A percentile compares a stretch with the other conserved stretches of the same genome.
Conservation (phyloP, 106 monocot genomes). For the Gastrodia elata region DNA sequence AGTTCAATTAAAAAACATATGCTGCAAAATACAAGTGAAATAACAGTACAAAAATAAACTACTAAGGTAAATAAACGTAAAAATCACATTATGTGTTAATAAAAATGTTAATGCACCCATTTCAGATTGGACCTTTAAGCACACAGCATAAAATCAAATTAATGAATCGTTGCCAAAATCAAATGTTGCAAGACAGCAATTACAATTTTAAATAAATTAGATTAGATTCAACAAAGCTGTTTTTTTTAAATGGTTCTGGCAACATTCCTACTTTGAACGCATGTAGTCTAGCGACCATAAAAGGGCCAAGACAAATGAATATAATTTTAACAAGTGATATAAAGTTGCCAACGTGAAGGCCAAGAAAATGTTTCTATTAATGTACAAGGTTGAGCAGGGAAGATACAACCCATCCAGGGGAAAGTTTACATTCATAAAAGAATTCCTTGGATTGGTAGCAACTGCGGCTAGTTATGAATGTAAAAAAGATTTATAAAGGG, state of each 20-base stretch:
- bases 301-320: no score
- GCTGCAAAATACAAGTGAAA: neutral
- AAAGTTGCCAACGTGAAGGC: no score
- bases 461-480: no score
- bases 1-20: constrained; percentile 13
- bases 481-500: no score
- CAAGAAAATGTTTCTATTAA: no score
- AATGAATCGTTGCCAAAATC: neutral
- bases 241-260: neutral
- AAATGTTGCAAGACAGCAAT: neutral
- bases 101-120: neutral
- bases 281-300: neutral
- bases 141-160: neutral
- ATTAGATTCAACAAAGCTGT: neutral
- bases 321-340: no score
- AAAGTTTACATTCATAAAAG: no score
- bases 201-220: neutral
- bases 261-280: neutral
- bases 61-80: neutral
- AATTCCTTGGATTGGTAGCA: no score
- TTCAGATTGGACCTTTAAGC: neutral
- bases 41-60: neutral
- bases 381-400: no score
- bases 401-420: no score
- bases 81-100: neutral